Evolutionary conservation across 768 basidiomycete genomes (phyloP).

Genomic region (Pulveroboletus sp.): DNA sequence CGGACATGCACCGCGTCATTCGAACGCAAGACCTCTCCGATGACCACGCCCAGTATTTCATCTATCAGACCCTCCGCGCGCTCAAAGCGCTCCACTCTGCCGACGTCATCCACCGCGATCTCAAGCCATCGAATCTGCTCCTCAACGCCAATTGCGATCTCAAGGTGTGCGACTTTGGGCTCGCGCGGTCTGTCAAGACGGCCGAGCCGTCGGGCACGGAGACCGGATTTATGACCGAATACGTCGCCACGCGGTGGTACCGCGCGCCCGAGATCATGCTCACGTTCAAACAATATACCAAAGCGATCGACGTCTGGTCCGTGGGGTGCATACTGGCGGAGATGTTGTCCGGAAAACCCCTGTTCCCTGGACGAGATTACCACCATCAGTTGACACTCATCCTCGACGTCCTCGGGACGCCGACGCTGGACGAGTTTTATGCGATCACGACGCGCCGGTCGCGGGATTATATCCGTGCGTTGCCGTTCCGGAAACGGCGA

Average conservation of each 20-base stretch:
- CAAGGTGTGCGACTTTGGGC: conserved; percentile 93
- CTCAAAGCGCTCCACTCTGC: conserved; percentile 96
- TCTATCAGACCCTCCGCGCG: conserved; percentile 91
- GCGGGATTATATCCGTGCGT: conserved; percentile 89
- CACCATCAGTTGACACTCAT: conserved; percentile 96
- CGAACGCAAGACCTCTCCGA: conserved; percentile 92
- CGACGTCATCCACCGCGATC: conserved; percentile 93
- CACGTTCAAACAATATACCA: conserved; percentile 98
- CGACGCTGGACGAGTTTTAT: conserved; percentile 96
- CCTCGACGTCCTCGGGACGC: conserved; percentile 94
- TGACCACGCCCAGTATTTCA: conserved; percentile 92
- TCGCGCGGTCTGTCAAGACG: conserved; percentile 85
- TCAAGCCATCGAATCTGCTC: conserved; percentile 96
- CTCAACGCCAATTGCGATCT: conserved; percentile 96
- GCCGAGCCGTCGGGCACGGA: conserved; percentile 82
- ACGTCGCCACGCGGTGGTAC: conserved; percentile 98
- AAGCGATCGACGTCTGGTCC: conserved; percentile 89
- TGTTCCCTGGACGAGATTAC: conserved; percentile 96
- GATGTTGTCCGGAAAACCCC: conserved; percentile 94
- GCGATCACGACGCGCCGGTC: conserved; percentile 90
- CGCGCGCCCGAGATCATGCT: conserved; percentile 99
- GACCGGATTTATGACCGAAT: conserved; percentile 92
- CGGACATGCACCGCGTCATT: conserved; percentile 96
- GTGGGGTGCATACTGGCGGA: conserved; percentile 89
- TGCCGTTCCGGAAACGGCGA: conserved; percentile 87